Evolutionary conservation across 176 grass and related monocot genomes (phyloP), one percentile per base, ranked within the genome.

Genomic region (Juncus inflexus): DNA sequence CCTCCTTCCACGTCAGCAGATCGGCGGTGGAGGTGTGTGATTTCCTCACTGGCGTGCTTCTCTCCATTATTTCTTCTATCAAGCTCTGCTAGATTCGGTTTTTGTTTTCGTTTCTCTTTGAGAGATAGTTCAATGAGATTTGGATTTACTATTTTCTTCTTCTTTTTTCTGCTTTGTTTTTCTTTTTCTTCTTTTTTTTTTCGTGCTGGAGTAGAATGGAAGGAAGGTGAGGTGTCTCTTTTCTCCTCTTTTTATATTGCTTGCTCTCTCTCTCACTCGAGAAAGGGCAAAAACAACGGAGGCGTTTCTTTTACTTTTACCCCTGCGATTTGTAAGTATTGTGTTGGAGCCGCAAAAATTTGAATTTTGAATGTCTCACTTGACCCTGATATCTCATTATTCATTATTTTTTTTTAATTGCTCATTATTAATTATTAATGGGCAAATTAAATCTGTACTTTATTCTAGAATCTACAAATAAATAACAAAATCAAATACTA

Each of bases 1-100:
- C 82, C 73, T 96, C 91, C 28, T 82, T 65, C 91, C 91, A 96
- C 6, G 85, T 85, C 69, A 96, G 78, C 84, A 96, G 87, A 86
- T 90, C 91, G 41, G 91, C 84, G 69, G 91, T 96, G 47, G 58
- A 70, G 71, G 78, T 83, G 91, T 87, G 91, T 10, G 87, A 90
- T 80, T 90, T 96, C 78, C 91, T 90, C 75, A 90, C 84, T 76
- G 87, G 91, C 67, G 87, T 80, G 65, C 76, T 86, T 58, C 79
- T 90, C 84, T 96, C 87, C 91, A 96, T 96, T 42, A 7, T 16
- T 67, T 50, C 42, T 15, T 28, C 28, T 60, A 40, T 50, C 15
- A 6, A 2, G 16, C 10, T 52, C 4, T 45, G 55, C 12, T 7
- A 39, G 50, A 14, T 16, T 36, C n/a, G 36, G 19, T 67, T 40